A percentile compares a stretch with the other conserved stretches of the same genome.
phyloP scores from a whole-genome alignment of 1,284 basidiomycete genomes.

The Laetiporus sulphureus region DNA sequence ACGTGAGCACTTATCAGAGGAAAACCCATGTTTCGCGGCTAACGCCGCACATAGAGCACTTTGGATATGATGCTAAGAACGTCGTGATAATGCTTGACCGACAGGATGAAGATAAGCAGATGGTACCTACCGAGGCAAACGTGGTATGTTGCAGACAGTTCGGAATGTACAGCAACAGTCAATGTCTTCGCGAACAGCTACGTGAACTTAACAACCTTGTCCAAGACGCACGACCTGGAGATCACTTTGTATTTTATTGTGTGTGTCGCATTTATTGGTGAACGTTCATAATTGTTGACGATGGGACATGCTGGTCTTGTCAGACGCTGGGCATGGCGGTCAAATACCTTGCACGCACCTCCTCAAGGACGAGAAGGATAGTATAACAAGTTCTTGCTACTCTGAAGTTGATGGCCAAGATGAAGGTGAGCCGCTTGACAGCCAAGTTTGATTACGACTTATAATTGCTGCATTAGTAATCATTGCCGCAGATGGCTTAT shows the following conservation, averaged over 20 bases:
- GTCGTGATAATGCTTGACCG: not conserved
- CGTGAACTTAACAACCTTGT: no score
- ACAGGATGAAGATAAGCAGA: not conserved
- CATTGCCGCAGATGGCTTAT: no score
- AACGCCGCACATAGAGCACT: not conserved
- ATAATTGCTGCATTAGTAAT: no score
- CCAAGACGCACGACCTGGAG: conserved; percentile 9
- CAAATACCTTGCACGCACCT: conserved; percentile 10
- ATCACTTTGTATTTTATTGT: conserved; percentile 15
- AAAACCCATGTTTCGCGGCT: not conserved
- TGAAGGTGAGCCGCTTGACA: conserved; percentile 24
- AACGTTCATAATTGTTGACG: no score
- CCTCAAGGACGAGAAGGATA: conserved; percentile 14
- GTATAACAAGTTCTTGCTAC: no score
- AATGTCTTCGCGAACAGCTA: conserved; percentile 7
- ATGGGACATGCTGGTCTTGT: no score
- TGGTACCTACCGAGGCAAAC: conserved; percentile 11
- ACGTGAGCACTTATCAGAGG: not conserved
- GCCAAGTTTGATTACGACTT: no score
- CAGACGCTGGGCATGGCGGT: conserved; percentile 13
- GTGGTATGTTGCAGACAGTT: no score
- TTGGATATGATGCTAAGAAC: not conserved
- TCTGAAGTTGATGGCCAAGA: conserved; percentile 24
- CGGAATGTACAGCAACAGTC: no score
- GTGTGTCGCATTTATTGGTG: no score